Evolutionary conservation across 1,284 basidiomycete genomes (phyloP).

Genomic region (Dichomitus squalens): DNA sequence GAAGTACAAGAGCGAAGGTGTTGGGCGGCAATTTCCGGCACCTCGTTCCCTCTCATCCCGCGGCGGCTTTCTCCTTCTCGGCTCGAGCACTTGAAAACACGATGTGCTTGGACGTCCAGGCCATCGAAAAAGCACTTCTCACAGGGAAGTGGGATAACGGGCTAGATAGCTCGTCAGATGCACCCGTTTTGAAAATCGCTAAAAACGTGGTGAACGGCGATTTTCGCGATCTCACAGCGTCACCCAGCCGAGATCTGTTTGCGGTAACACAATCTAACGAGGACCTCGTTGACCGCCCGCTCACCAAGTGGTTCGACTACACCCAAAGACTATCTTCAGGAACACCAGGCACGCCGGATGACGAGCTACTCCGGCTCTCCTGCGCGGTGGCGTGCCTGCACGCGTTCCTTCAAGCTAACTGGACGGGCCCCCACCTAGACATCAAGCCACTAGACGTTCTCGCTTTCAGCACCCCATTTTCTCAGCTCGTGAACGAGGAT

Average conservation of each 20-base stretch:
- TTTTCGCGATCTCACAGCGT: conserved; percentile 52
- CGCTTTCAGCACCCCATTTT: conserved; percentile 34
- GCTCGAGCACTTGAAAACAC: conserved; percentile 11
- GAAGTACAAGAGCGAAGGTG: conserved; percentile 16
- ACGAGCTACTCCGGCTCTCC: conserved; percentile 62
- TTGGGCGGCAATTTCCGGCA: conserved; percentile 23
- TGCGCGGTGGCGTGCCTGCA: conserved; percentile 84
- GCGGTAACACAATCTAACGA: conserved; percentile 29
- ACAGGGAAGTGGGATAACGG: conserved; percentile 55
- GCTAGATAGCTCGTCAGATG: conserved; percentile 37
- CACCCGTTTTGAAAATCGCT: conserved; percentile 29
- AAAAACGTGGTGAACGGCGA: conserved; percentile 39
- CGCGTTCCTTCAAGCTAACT: conserved; percentile 92
- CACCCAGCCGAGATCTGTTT: conserved; percentile 50
- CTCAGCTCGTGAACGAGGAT: conserved; percentile 47
- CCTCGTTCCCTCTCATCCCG: conserved; percentile 17
- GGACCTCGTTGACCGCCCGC: conserved; percentile 34
- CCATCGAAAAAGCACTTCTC: conserved; percentile 53
- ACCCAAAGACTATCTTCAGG: conserved; percentile 20
- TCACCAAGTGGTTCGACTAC: conserved; percentile 39
- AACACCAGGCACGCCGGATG: conserved; percentile 26
- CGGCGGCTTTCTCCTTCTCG: conserved; percentile 13
- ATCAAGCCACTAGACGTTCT: conserved; percentile 59
- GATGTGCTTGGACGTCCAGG: conserved; percentile 39
- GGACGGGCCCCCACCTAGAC: conserved; percentile 91